Evolutionary conservation across 2,329 filamentous ascomycete genomes (phyloP).

Genomic region (Trichoderma koningii): DNA sequence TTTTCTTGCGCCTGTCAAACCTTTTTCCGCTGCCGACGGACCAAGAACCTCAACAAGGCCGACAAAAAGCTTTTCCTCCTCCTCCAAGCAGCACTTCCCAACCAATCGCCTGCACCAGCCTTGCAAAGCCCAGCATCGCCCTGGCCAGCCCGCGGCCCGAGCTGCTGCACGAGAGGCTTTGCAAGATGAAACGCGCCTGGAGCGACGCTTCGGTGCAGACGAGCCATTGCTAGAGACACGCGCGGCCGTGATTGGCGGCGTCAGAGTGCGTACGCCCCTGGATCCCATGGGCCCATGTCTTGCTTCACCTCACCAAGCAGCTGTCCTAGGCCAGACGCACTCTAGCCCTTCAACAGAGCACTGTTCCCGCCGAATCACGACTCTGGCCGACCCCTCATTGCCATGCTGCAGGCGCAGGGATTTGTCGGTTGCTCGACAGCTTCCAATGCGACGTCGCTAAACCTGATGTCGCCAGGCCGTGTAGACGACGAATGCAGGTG

Average conservation of each 20-base stretch:
- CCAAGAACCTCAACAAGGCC: background rate
- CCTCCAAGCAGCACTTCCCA: background rate
- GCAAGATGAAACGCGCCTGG: constrained; percentile 54
- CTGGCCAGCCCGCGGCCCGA: constrained; percentile 3
- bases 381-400: constrained; percentile 17
- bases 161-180: constrained; percentile 33
- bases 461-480: constrained; percentile 18
- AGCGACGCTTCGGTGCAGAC: constrained; percentile 37
- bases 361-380: constrained; percentile 23
- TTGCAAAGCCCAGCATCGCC: constrained; percentile 3
- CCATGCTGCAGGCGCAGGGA: constrained; percentile 14
- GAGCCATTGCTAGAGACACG: constrained; percentile 41
- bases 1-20: constrained; percentile 5
- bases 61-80: constrained; percentile 10
- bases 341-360: too few relatives aligned
- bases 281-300: constrained; percentile 27
- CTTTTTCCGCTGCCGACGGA: constrained; percentile 19
- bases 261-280: constrained; percentile 31
- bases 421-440: constrained; percentile 16
- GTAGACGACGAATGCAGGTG: constrained; percentile 23
- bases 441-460: constrained; percentile 21
- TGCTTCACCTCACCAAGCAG: constrained; percentile 7
- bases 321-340: too few relatives aligned
- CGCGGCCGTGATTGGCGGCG: constrained; percentile 32
- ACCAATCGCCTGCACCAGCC: constrained; percentile 9